These are phyloP conservation scores for Leccinum variicolor DNA, from an alignment of 768 basidiomycete genomes.

Conservation along the genomic window DNA sequence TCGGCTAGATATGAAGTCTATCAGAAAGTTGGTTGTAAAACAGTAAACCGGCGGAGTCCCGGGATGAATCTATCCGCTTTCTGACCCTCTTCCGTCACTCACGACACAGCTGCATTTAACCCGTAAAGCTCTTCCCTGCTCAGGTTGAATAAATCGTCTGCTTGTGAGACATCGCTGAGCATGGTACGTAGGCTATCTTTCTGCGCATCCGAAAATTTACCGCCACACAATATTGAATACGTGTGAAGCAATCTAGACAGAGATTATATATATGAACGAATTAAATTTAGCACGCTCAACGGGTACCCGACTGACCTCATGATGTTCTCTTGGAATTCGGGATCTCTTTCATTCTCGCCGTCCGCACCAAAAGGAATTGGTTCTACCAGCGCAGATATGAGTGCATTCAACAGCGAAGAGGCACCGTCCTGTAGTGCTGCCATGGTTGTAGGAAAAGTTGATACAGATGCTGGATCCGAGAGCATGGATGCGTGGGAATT, in stretches of 20 bases:
- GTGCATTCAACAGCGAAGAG: conserved; percentile 40
- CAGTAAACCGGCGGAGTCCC: not conserved
- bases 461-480: conserved; percentile 46
- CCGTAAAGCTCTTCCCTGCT: conserved; percentile 23
- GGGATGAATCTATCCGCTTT: conserved; percentile 15
- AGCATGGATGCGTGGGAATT: conserved; percentile 73
- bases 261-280: not conserved
- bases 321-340: conserved; percentile 64
- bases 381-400: conserved; percentile 49
- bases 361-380: conserved; percentile 66
- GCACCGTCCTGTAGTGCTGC: conserved; percentile 42
- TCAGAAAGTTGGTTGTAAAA: conserved; percentile 12
- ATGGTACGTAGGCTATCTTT: conserved; percentile 27
- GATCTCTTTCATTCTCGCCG: conserved; percentile 60
- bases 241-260: conserved; percentile 47
- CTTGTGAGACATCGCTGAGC: conserved; percentile 20
- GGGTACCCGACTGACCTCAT: conserved; percentile 38
- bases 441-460: conserved; percentile 49
- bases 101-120: conserved; percentile 21
- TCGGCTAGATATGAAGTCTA: conserved; percentile 26
- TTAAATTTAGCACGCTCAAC: not conserved
- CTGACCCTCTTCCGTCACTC: conserved; percentile 13
- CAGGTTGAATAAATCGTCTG: conserved; percentile 28
- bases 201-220: conserved; percentile 29
- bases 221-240: conserved; percentile 43